A percentile compares a stretch with the other conserved stretches of the same genome.
Conservation (phyloP, 768 basidiomycete species). For the Serendipita sp. region DNA sequence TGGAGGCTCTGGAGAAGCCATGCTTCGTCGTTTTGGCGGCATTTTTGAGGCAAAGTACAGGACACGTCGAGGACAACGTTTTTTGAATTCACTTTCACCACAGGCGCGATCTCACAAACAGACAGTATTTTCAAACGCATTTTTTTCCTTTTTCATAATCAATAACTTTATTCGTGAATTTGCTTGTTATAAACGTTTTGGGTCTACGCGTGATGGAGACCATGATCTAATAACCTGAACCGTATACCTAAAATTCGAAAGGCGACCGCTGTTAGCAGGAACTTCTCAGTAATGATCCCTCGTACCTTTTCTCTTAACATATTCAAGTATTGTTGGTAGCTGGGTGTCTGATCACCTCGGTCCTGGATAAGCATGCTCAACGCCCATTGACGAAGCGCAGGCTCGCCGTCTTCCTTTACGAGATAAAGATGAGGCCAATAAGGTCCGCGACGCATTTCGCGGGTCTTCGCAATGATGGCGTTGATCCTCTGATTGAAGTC, state of each 20-base stretch:
- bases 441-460: slow-evolving; percentile 83
- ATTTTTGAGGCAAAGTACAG: background rate
- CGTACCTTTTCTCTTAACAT: slow-evolving; percentile 80
- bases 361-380: slow-evolving; percentile 90
- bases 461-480: slow-evolving; percentile 82
- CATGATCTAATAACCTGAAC: background rate
- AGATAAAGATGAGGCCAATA: slow-evolving; percentile 91
- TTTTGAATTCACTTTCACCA: background rate
- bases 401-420: slow-evolving; percentile 97
- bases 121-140: background rate
- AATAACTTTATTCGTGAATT: background rate
- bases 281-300: background rate
- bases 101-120: background rate
- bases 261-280: background rate
- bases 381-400: slow-evolving; percentile 87
- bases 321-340: slow-evolving; percentile 88
- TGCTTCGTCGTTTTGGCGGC: slow-evolving; percentile 2
- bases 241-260: background rate
- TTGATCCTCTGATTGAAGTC: slow-evolving; percentile 92
- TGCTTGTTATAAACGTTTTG: no score
- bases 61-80: background rate
- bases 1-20: background rate
- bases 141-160: background rate
- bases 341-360: slow-evolving; percentile 83
- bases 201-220: no score